Percentiles rank a stretch among this genome's conserved stretches.
Conservation (phyloP, 2,329 filamentous ascomycete genomes). For the Fusarium annulatum region DNA sequence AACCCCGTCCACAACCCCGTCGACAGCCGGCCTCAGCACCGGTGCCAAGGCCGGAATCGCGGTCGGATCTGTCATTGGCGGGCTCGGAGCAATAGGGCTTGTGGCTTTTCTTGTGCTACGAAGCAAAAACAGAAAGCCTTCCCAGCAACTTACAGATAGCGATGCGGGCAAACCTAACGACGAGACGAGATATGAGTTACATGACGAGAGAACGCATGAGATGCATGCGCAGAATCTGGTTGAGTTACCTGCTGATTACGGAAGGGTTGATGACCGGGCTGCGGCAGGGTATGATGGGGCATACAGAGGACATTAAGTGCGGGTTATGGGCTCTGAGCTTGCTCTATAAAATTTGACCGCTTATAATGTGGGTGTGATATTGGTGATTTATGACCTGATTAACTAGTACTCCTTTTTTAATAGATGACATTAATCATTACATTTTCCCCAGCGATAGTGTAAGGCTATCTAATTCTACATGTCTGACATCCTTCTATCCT, state of each 20-base stretch:
- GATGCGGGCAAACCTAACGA: neutral
- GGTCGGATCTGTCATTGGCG: neutral
- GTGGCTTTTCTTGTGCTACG: neutral
- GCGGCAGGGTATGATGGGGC: neutral
- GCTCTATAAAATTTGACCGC: neutral
- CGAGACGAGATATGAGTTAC: neutral
- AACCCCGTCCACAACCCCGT: neutral
- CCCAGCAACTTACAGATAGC: neutral
- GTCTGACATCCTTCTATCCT: too few relatives aligned
- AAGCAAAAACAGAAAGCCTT: neutral
- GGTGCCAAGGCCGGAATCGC: neutral
- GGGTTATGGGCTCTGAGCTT: rapidly evolving
- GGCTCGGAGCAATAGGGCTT: neutral
- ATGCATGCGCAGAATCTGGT: neutral
- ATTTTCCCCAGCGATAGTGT: too few relatives aligned
- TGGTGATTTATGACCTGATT: neutral
- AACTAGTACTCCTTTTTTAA: rapidly evolving
- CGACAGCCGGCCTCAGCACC: neutral
- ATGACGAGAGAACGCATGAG: neutral
- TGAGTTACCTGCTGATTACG: neutral
- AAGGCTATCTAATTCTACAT: too few relatives aligned
- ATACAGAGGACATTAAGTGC: neutral
- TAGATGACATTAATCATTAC: neutral
- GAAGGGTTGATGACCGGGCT: neutral
- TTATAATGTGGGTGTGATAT: rapidly evolving